phyloP scores from a whole-genome alignment of 768 basidiomycete species.

The Boletus sp. region DNA sequence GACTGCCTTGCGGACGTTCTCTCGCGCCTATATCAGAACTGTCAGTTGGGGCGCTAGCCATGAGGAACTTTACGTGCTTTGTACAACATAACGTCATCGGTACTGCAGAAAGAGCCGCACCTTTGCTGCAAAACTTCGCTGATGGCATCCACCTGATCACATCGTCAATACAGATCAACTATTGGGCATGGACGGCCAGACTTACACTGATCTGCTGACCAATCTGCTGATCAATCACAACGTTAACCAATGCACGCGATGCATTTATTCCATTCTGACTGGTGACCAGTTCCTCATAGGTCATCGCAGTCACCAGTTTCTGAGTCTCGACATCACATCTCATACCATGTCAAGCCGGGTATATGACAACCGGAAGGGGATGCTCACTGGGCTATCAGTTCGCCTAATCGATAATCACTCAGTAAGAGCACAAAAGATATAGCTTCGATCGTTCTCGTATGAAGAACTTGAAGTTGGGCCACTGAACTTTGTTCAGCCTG shows the following conservation, averaged over 20 bases:
- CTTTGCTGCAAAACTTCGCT: conserved; percentile 91
- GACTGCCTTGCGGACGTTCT: conserved; percentile 87
- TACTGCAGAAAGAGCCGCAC: conserved; percentile 96
- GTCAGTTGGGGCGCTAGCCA: conserved; percentile 3
- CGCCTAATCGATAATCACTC: conserved; percentile 85
- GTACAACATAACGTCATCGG: conserved; percentile 97
- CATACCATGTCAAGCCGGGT: conserved; percentile 5
- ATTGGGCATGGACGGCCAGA: neutral
- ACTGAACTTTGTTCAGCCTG: conserved; percentile 83
- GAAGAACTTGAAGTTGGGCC: conserved; percentile 67
- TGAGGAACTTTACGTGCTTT: conserved; percentile 52
- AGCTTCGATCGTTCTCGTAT: conserved; percentile 88
- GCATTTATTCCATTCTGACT: conserved; percentile 81
- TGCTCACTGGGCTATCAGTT: conserved; percentile 76
- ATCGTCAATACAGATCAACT: conserved; percentile 2
- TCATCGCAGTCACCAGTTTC: conserved; percentile 62
- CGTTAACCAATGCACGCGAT: conserved; percentile 87
- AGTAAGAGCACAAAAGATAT: conserved; percentile 90
- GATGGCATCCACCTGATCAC: conserved; percentile 84
- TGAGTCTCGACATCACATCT: conserved; percentile 77
- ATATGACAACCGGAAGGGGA: neutral
- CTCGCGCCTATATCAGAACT: conserved; percentile 64
- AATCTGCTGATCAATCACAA: conserved; percentile 97
- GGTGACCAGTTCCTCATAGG: conserved; percentile 86
- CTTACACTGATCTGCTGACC: conserved; percentile 92